Evolutionary conservation across 768 basidiomycete species (phyloP).

Genomic region (Hypholoma sublateritium): DNA sequence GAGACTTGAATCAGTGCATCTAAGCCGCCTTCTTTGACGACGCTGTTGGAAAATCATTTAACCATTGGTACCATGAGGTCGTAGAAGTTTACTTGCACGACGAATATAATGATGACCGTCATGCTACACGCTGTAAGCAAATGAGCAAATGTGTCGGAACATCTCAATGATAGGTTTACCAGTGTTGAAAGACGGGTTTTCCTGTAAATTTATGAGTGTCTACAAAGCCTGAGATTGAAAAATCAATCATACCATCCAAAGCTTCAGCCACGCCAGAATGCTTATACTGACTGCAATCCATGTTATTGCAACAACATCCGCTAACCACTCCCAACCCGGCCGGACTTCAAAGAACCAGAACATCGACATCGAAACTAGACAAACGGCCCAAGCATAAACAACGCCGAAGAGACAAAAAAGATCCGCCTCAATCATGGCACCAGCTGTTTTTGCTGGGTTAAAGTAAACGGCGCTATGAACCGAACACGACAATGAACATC

Average conservation of each 20-base stretch:
- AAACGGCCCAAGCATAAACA: slow-evolving; percentile 70
- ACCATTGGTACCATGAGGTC: slow-evolving; percentile 5
- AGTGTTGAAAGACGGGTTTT: slow-evolving; percentile 87
- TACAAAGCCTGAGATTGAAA: background rate
- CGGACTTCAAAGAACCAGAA: slow-evolving; percentile 78
- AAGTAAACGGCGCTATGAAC: slow-evolving; percentile 73
- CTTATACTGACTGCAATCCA: slow-evolving; percentile 89
- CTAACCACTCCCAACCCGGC: slow-evolving; percentile 72
- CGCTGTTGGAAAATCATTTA: slow-evolving; percentile 36
- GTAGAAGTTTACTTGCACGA: slow-evolving; percentile 53
- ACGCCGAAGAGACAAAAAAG: slow-evolving; percentile 74
- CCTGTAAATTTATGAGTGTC: slow-evolving; percentile 24
- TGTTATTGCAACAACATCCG: slow-evolving; percentile 67
- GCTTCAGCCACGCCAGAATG: slow-evolving; percentile 85
- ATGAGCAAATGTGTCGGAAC: background rate
- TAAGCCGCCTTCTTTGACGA: slow-evolving; percentile 89
- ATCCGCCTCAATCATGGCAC: slow-evolving; percentile 91
- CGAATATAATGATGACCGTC: slow-evolving; percentile 80
- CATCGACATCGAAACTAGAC: slow-evolving; percentile 71
- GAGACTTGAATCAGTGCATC: slow-evolving; percentile 72
- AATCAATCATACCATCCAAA: slow-evolving; percentile 61
- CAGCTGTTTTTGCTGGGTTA: slow-evolving; percentile 91
- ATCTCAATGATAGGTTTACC: slow-evolving; percentile 39
- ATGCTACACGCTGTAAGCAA: slow-evolving; percentile 69
- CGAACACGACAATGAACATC: slow-evolving; percentile 1